Conservation (phyloP, 495 filamentous ascomycete species). For the Trichodelitschia bisporula region DNA sequence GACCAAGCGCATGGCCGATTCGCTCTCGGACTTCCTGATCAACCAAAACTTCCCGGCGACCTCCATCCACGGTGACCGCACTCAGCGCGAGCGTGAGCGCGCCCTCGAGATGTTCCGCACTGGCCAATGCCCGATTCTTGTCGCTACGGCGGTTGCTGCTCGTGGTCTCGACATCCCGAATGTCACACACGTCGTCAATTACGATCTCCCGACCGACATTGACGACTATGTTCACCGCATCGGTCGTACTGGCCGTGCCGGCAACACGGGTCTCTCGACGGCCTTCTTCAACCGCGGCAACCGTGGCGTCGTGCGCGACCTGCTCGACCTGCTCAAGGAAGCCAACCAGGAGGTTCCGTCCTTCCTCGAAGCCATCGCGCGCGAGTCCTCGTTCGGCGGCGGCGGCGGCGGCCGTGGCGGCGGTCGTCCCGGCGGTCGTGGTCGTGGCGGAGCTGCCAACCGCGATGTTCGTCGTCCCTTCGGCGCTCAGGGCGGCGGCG, state of each 20-base stretch:
- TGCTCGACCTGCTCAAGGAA: constrained; percentile 90
- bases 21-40: constrained; percentile 88
- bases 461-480: constrained; percentile 79
- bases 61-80: constrained; percentile 88
- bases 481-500: constrained; percentile 36
- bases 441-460: constrained; percentile 41
- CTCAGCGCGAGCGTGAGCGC: constrained; percentile 95
- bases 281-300: constrained; percentile 99
- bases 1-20: constrained; percentile 98
- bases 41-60: constrained; percentile 98
- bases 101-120: constrained; percentile 91
- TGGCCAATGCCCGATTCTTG: constrained; percentile 80
- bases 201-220: constrained; percentile 94
- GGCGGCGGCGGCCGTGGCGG: constrained; percentile 48
- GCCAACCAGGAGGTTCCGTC: constrained; percentile 86
- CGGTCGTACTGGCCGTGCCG: constrained; percentile 97
- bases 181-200: constrained; percentile 96
- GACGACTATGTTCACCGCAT: constrained; percentile 99
- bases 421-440: constrained; percentile 30
- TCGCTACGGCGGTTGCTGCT: constrained; percentile 91
- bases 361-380: constrained; percentile 90
- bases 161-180: constrained; percentile 95
- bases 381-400: constrained; percentile 55
- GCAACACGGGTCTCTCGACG: constrained; percentile 94
- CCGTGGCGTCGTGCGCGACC: constrained; percentile 83